phyloP scores from a whole-genome alignment of 1,284 basidiomycete species.

The Peniophora sp. region DNA sequence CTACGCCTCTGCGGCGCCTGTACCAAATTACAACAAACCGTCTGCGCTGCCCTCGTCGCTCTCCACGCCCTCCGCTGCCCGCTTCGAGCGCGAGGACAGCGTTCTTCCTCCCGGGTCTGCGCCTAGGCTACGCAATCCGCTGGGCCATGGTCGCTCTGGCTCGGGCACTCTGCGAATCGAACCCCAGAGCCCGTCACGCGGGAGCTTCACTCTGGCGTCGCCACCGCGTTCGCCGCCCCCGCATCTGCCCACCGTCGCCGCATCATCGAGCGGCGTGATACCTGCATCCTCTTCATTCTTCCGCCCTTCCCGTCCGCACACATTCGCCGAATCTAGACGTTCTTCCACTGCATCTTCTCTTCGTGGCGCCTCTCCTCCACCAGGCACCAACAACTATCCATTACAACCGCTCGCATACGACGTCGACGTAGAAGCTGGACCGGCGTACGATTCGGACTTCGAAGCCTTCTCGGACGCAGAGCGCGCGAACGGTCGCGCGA shows the following conservation, averaged over 20 bases:
- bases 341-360: slow-evolving; percentile 22
- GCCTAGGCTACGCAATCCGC: slow-evolving; percentile 7
- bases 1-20: slow-evolving; percentile 11
- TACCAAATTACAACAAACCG: slow-evolving; percentile 9
- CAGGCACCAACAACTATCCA: slow-evolving; percentile 19
- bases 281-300: slow-evolving; percentile 71
- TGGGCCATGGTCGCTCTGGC: slow-evolving; percentile 9
- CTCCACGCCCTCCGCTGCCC: slow-evolving; percentile 12
- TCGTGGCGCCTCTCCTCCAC: slow-evolving; percentile 23
- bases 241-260: too few species aligned
- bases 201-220: slow-evolving; percentile 3
- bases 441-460: slow-evolving; percentile 14
- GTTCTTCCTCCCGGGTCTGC: slow-evolving; percentile 3
- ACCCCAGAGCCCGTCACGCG: slow-evolving; percentile 10
- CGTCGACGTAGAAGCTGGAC: too few species aligned
- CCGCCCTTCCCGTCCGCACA: slow-evolving; percentile 49
- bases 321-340: slow-evolving; percentile 14
- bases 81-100: slow-evolving; percentile 8
- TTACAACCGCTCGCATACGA: slow-evolving; percentile 19
- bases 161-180: slow-evolving; percentile 7
- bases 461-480: slow-evolving; percentile 16
- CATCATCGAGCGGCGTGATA: slow-evolving; percentile 25
- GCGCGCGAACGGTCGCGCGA: slow-evolving; percentile 23
- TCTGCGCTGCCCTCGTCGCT: slow-evolving; percentile 13
- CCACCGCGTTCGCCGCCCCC: slow-evolving; percentile 3